A percentile compares a stretch with the other conserved stretches of the same genome.
Evolutionary conservation across 2,329 filamentous ascomycete genomes (phyloP).

Genomic region (Verticillium isaacii): DNA sequence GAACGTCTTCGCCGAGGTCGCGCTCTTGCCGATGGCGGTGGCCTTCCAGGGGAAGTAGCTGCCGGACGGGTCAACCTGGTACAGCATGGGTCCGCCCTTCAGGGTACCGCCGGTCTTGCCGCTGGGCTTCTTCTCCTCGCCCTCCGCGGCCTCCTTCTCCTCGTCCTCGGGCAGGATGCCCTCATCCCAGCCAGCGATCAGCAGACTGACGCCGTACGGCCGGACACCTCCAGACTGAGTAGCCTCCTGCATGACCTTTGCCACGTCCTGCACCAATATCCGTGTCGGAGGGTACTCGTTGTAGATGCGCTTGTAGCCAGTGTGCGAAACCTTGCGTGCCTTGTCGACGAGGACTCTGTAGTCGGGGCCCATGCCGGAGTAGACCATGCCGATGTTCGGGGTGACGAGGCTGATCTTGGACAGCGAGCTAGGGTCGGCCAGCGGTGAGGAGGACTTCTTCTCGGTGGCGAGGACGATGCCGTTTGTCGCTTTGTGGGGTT

Average conservation of each 20-base stretch:
- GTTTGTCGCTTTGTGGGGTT: constrained; percentile 70
- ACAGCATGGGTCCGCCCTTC: constrained; percentile 94
- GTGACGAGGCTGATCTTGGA: constrained; percentile 98
- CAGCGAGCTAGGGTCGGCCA: constrained; percentile 90
- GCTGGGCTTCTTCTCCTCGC: constrained; percentile 65
- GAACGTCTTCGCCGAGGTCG: constrained; percentile 97
- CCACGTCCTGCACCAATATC: constrained; percentile 98
- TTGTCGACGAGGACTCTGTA: constrained; percentile 97
- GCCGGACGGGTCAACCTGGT: constrained; percentile 98
- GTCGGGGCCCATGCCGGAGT: constrained; percentile 98
- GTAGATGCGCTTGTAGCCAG: constrained; percentile 98
- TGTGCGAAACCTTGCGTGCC: constrained; percentile 96
- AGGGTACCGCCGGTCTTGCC: constrained; percentile 93
- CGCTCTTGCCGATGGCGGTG: constrained; percentile 97
- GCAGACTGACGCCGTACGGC: constrained; percentile 91
- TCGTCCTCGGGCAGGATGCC: constrained; percentile 83
- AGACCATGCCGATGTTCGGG: constrained; percentile 99
- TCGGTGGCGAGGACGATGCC: constrained; percentile 98
- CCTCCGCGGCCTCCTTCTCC: constrained; percentile 44
- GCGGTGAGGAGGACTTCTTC: constrained; percentile 97
- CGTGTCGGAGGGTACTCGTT: constrained; percentile 99
- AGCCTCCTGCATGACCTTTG: constrained; percentile 96
- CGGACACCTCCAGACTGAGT: constrained; percentile 97
- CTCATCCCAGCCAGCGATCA: constrained; percentile 97
- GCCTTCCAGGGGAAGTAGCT: constrained; percentile 99